Evolutionary conservation across 371 early-diverging fungal genomes (phyloP).

Genomic region (Mortierella sp.): DNA sequence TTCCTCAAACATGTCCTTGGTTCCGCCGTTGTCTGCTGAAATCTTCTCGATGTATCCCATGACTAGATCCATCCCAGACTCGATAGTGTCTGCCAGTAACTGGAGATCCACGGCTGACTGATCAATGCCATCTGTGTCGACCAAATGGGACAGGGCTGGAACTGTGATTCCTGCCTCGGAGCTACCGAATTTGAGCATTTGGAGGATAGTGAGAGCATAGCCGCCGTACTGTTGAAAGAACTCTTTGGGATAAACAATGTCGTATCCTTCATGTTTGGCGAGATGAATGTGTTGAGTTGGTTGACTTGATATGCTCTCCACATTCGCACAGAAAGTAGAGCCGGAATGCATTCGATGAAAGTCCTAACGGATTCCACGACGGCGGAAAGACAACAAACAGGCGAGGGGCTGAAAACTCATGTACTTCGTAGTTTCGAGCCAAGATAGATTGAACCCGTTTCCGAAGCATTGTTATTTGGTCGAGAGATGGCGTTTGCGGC

Average conservation of each 20-base stretch:
- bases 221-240: conserved; percentile 15
- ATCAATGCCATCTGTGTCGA: not conserved
- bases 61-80: not conserved
- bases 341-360: conserved; percentile 13
- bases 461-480: no score
- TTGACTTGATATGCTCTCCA: conserved; percentile 13
- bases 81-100: not conserved
- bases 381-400: conserved; percentile 17
- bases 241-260: not conserved
- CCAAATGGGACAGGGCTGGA: not conserved
- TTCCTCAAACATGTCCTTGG: not conserved
- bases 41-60: no score
- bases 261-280: conserved; percentile 24
- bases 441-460: no score
- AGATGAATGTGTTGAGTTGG: conserved; percentile 16
- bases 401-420: conserved; percentile 14
- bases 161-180: conserved; percentile 9
- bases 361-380: conserved; percentile 3
- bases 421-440: no score
- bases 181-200: conserved; percentile 11
- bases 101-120: not conserved
- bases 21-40: no score
- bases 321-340: conserved; percentile 23
- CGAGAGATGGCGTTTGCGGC: no score
- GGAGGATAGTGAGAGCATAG: conserved; percentile 7